Conservation (phyloP, 2,329 filamentous ascomycete genomes). For the Colletotrichum spinosum region DNA sequence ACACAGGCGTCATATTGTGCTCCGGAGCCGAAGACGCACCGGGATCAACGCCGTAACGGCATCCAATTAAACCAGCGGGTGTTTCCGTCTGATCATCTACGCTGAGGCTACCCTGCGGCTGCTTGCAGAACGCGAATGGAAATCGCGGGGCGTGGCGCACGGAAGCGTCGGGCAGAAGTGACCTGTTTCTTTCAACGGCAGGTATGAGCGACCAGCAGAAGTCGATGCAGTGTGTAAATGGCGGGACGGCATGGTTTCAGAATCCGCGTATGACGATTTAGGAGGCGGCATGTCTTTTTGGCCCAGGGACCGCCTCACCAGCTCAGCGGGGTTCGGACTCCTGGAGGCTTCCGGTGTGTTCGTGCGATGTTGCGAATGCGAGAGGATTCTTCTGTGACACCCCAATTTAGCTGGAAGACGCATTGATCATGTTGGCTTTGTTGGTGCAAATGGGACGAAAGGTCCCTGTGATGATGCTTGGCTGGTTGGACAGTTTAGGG, state of each 20-base stretch:
- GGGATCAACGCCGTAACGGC: slow-evolving; percentile 4
- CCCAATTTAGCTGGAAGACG: too few relatives aligned
- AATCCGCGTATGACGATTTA: background rate
- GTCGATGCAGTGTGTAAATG: slow-evolving; percentile 7
- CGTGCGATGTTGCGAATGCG: slow-evolving; percentile 1
- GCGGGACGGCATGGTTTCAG: slow-evolving; percentile 26
- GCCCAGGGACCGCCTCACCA: background rate
- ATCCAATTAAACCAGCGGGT: slow-evolving; percentile 18
- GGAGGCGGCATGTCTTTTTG: background rate
- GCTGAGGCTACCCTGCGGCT: background rate
- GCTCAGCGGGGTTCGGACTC: slow-evolving; percentile 21
- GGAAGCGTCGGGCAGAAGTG: background rate
- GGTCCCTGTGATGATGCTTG: too few relatives aligned
- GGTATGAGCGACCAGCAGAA: slow-evolving; percentile 29
- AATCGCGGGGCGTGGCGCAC: background rate
- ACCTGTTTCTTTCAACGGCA: background rate
- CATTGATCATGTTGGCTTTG: too few relatives aligned
- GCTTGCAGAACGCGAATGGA: background rate
- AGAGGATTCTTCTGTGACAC: background rate
- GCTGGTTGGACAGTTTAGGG: too few relatives aligned
- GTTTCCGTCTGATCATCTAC: slow-evolving; percentile 12
- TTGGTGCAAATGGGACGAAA: too few relatives aligned
- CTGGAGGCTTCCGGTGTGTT: slow-evolving; percentile 4
- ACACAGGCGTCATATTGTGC: background rate
- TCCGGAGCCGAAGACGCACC: slow-evolving; percentile 12